A percentile compares a stretch with the other conserved stretches of the same genome.
Conservation (phyloP, 495 filamentous ascomycete species). For the Clavariopsis aquatica region DNA sequence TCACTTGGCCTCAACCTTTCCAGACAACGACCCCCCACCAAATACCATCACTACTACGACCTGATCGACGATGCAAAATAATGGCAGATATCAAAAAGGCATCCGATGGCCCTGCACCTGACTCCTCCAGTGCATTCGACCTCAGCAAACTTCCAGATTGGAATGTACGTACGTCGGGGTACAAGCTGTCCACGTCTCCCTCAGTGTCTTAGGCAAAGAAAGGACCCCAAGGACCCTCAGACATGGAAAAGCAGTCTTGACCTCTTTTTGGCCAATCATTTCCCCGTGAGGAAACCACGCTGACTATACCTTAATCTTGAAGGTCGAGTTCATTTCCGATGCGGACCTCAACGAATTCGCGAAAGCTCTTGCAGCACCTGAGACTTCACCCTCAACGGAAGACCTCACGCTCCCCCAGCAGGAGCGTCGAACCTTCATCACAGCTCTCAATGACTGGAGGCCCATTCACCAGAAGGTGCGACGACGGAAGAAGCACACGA, state of each 20-base stretch:
- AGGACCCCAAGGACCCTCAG: no score
- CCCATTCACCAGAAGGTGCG: constrained; percentile 49
- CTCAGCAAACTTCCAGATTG: constrained; percentile 46
- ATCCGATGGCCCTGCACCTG: constrained; percentile 42
- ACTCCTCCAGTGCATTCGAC: constrained; percentile 42
- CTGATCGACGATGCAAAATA: constrained; percentile 16
- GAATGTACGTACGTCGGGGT: no score
- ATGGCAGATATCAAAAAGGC: constrained; percentile 45
- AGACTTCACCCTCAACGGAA: constrained; percentile 45
- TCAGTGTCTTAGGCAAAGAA: no score
- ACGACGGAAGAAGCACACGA: constrained; percentile 39
- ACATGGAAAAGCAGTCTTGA: no score
- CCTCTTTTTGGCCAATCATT: no score
- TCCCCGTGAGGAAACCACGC: no score
- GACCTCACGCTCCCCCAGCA: constrained; percentile 40
- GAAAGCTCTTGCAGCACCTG: constrained; percentile 47
- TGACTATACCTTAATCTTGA: no score
- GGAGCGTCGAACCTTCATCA: constrained; percentile 44
- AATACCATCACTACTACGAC: not conserved
- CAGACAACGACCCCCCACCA: not conserved
- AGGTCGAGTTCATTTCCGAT: constrained; percentile 46
- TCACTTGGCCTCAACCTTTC: not conserved
- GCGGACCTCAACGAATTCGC: constrained; percentile 46
- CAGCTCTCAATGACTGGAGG: constrained; percentile 52
- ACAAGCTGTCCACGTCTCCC: no score